These are phyloP conservation scores for Mortierella sp. DNA, from an alignment of 371 early-diverging fungal genomes.

Conservation along the genomic window DNA sequence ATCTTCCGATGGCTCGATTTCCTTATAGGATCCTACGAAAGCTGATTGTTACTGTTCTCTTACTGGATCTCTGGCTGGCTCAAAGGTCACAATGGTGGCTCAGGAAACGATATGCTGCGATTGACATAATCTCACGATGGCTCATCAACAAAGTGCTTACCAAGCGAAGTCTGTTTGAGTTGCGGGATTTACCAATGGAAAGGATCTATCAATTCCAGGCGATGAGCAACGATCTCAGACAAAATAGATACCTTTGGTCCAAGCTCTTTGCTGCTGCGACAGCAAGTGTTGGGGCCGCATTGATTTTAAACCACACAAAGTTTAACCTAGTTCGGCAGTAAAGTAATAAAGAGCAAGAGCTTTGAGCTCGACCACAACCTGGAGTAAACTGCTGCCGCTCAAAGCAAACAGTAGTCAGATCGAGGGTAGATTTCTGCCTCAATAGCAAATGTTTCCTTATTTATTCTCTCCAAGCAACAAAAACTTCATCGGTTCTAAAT, in stretches of 20 bases:
- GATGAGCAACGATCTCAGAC: not conserved
- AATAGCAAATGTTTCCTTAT: not conserved
- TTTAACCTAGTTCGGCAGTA: too few relatives aligned
- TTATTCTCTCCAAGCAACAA: slow-evolving; percentile 88
- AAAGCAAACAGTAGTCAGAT: too few relatives aligned
- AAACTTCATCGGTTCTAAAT: slow-evolving; percentile 93
- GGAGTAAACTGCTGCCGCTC: too few relatives aligned
- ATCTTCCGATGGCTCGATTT: slow-evolving; percentile 8
- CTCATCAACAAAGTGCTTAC: not conserved
- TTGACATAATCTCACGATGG: not conserved
- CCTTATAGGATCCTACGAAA: slow-evolving; percentile 6
- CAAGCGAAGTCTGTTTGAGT: slow-evolving; percentile 11
- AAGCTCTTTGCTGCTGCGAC: slow-evolving; percentile 14
- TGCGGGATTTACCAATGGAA: slow-evolving; percentile 17
- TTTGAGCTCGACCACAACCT: too few relatives aligned
- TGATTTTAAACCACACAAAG: not conserved
- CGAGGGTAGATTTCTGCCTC: too few relatives aligned
- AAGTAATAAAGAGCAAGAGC: too few relatives aligned
- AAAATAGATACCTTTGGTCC: not conserved
- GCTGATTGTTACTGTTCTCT: slow-evolving; percentile 2
- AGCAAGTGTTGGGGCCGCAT: slow-evolving; percentile 6
- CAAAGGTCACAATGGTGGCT: slow-evolving; percentile 20
- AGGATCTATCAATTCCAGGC: not conserved
- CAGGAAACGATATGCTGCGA: not conserved
- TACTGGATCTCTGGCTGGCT: slow-evolving; percentile 20